Conservation (phyloP, 2,329 filamentous ascomycete genomes). For the Colletotrichum sp. region DNA sequence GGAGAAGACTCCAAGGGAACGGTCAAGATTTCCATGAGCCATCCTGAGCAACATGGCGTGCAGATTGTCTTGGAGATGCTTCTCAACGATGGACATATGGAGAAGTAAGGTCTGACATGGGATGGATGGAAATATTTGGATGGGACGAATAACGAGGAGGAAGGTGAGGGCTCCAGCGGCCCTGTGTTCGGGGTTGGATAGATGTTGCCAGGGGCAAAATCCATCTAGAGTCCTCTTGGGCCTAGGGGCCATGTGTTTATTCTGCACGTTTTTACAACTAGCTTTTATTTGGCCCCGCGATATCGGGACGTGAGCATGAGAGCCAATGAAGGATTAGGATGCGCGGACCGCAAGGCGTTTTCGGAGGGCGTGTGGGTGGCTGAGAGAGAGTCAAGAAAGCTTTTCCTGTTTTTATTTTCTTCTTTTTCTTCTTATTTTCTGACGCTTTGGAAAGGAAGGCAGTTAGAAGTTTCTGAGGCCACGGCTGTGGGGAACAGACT, state of each 20-base stretch:
- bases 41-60: constrained; percentile 82
- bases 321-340: background rate
- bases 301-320: background rate
- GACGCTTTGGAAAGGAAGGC: constrained; percentile 1
- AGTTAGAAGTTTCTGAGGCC: background rate
- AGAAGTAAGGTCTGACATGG: constrained; percentile 38
- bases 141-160: background rate
- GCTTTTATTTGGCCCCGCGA: background rate
- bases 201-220: background rate
- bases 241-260: background rate
- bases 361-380: background rate
- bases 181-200: background rate
- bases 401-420: background rate
- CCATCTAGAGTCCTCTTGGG: background rate
- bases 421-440: background rate
- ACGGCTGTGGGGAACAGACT: background rate
- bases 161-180: background rate
- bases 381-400: background rate
- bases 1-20: constrained; percentile 68
- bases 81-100: constrained; percentile 82
- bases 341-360: constrained; percentile 10
- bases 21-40: constrained; percentile 94
- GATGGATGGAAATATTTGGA: background rate
- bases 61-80: constrained; percentile 93
- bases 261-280: background rate